Percentiles rank a stretch among this genome's conserved stretches.
phyloP scores from a whole-genome alignment of 179 eudicot species.

The Beta lomatogona region DNA sequence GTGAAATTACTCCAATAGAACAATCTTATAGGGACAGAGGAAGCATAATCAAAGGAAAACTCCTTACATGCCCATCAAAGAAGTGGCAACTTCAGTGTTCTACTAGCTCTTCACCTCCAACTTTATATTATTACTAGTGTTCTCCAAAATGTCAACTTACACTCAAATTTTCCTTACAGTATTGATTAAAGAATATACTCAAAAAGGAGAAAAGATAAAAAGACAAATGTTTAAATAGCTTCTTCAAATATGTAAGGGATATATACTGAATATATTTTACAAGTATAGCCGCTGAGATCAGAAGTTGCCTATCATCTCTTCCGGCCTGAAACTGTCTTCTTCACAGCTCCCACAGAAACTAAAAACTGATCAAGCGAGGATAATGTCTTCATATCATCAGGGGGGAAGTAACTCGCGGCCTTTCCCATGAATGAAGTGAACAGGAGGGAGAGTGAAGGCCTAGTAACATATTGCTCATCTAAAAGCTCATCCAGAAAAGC shows the following conservation, averaged over 20 bases:
- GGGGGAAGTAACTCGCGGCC: conserved; percentile 90
- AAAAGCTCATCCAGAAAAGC: conserved; percentile 88
- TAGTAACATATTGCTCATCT: conserved; percentile 65
- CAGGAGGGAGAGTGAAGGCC: conserved; percentile 73
- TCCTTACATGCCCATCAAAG: no score
- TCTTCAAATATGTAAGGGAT: not conserved
- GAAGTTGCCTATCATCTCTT: conserved; percentile 43
- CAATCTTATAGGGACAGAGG: no score
- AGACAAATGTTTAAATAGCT: not conserved
- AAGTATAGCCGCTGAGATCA: not conserved
- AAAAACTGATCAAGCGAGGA: conserved; percentile 90
- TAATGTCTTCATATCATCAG: conserved; percentile 93
- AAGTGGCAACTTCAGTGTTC: no score
- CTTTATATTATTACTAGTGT: no score
- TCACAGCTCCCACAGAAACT: conserved; percentile 96
- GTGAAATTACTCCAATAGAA: no score
- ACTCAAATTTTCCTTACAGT: not conserved
- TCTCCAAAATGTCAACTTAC: no score
- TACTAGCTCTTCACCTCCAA: not conserved
- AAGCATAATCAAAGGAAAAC: no score
- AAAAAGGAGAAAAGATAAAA: not conserved
- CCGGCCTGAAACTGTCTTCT: conserved; percentile 90
- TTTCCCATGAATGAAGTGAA: conserved; percentile 81
- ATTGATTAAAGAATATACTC: not conserved
- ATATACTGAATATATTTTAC: not conserved